Evolutionary conservation across 495 filamentous ascomycete genomes (phyloP).

Genomic region (Aspergillus ostianus): DNA sequence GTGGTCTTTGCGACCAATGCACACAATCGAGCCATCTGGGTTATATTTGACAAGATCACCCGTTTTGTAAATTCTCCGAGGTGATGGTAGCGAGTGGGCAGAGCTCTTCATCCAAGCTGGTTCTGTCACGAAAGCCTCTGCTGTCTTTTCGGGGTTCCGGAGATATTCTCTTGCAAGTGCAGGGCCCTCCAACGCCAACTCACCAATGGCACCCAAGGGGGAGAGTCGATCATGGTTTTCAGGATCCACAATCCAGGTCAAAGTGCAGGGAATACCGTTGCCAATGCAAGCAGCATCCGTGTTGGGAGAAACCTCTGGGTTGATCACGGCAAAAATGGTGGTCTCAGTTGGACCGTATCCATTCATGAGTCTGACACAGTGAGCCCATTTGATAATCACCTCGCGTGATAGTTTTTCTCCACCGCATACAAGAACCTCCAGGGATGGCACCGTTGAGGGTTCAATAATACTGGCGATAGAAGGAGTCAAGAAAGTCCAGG

Average conservation of each 20-base stretch:
- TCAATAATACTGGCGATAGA: constrained; percentile 51
- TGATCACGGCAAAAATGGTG: constrained; percentile 39
- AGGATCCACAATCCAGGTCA: constrained; percentile 56
- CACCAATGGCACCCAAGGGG: constrained; percentile 53
- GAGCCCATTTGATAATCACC: constrained; percentile 54
- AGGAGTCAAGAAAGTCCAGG: constrained; percentile 53
- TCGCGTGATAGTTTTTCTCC: constrained; percentile 50
- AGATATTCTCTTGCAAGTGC: constrained; percentile 53
- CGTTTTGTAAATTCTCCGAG: constrained; percentile 45
- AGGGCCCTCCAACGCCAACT: constrained; percentile 51
- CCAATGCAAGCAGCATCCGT: constrained; percentile 49
- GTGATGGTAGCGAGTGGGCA: constrained; percentile 18
- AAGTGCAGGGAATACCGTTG: constrained; percentile 40
- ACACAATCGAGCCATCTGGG: constrained; percentile 50
- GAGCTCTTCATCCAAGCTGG: constrained; percentile 36
- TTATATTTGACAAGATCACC: constrained; percentile 55
- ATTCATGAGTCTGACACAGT: constrained; percentile 49
- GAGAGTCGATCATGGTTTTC: constrained; percentile 46
- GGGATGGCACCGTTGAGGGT: constrained; percentile 41
- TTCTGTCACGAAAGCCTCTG: constrained; percentile 43
- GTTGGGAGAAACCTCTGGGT: constrained; percentile 25
- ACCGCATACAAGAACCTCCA: constrained; percentile 45
- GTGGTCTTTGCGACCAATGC: constrained; percentile 61
- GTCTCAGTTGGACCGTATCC: constrained; percentile 61
- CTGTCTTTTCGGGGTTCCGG: constrained; percentile 51